These are phyloP conservation scores for Zelopaecilomyces penicillatus DNA, from an alignment of 2,329 filamentous ascomycete genomes.

Conservation along the genomic window DNA sequence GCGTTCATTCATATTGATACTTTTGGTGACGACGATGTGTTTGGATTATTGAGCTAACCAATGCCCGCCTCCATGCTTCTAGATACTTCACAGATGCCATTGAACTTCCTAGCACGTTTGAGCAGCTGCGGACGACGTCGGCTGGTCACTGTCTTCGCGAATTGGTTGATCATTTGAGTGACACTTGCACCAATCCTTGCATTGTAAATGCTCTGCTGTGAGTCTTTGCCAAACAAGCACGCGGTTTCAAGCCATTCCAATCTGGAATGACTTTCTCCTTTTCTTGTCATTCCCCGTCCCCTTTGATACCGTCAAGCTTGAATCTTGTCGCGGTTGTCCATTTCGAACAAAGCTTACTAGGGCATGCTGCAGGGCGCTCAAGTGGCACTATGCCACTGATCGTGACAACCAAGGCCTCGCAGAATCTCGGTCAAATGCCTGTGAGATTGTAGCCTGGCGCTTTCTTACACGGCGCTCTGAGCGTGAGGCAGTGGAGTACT, in stretches of 20 bases:
- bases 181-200: slow-evolving; percentile 56
- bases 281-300: neutral
- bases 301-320: neutral
- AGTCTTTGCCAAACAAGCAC: slow-evolving; percentile 22
- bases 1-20: neutral
- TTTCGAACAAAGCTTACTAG: neutral
- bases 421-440: slow-evolving; percentile 62
- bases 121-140: slow-evolving; percentile 61
- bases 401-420: slow-evolving; percentile 57
- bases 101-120: slow-evolving; percentile 59
- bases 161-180: slow-evolving; percentile 56
- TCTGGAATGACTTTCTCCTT: neutral
- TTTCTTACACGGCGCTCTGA: slow-evolving; percentile 65
- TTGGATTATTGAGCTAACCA: no score
- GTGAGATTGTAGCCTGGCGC: slow-evolving; percentile 74
- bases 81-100: slow-evolving; percentile 58
- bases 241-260: neutral
- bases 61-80: neutral
- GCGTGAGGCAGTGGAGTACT: slow-evolving; percentile 64
- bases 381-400: slow-evolving; percentile 62
- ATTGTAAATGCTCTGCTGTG: slow-evolving; percentile 68
- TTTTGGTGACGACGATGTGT: no score
- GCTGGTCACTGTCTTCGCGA: slow-evolving; percentile 49
- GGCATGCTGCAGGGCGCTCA: slow-evolving; percentile 50
- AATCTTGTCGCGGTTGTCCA: neutral